A percentile compares a stretch with the other conserved stretches of the same genome.
phyloP scores from a whole-genome alignment of 2,329 filamentous ascomycete species.

The Knufia petricola region DNA sequence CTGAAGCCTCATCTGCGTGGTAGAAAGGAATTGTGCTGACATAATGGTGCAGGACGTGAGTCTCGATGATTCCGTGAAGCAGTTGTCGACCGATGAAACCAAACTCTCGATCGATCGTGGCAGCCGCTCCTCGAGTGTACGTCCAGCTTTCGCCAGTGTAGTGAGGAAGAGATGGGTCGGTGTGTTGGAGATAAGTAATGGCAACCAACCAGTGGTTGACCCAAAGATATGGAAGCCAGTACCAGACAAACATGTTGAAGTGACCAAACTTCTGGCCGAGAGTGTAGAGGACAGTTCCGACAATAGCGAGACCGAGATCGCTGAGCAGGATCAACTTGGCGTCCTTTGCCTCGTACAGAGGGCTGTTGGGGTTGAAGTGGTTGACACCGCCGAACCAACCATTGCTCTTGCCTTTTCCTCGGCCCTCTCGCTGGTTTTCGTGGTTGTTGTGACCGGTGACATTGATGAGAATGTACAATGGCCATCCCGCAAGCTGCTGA shows the following conservation, averaged over 20 bases:
- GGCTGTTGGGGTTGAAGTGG: conserved; percentile 84
- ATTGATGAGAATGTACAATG: conserved; percentile 80
- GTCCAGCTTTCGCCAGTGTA: conserved; percentile 82
- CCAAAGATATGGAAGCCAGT: conserved; percentile 90
- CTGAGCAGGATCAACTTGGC: conserved; percentile 77
- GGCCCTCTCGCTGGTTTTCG: conserved; percentile 80
- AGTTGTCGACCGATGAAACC: conserved; percentile 87
- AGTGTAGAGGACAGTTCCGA: conserved; percentile 51
- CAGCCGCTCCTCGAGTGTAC: conserved; percentile 84
- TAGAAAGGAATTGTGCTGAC: conserved; percentile 95
- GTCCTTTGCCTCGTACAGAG: conserved; percentile 84
- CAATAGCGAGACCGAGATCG: conserved; percentile 68
- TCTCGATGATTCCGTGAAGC: conserved; percentile 94
- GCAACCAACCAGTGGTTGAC: conserved; percentile 98
- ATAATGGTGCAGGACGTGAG: conserved; percentile 96
- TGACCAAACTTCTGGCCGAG: conserved; percentile 72
- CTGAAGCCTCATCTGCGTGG: conserved; percentile 84
- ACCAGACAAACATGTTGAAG: conserved; percentile 85
- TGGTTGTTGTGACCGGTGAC: conserved; percentile 96
- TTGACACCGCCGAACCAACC: conserved; percentile 74
- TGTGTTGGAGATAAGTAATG: conserved; percentile 96
- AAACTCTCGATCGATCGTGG: conserved; percentile 94
- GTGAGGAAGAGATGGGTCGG: conserved; percentile 86
- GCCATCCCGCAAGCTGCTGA: conserved; percentile 91
- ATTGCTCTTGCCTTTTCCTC: conserved; percentile 85